Conservation (phyloP, 2,329 filamentous ascomycete genomes). For the Colletotrichum cordylinicola region DNA sequence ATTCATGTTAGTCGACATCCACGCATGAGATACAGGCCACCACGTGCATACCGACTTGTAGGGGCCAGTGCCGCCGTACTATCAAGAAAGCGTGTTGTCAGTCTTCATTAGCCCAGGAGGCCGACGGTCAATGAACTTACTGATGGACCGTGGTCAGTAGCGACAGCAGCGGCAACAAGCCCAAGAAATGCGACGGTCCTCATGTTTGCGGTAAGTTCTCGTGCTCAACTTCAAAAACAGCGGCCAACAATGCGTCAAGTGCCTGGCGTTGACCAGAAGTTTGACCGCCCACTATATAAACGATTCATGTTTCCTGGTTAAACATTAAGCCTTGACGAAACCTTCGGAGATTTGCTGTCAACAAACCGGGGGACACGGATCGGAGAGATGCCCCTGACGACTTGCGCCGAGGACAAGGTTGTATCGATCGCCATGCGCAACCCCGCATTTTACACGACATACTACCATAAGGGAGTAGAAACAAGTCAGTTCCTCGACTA, state of each 20-base stretch:
- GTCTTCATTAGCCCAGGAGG: rapidly evolving
- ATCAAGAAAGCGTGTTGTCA: background rate
- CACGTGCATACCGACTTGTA: background rate
- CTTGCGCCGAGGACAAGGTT: background rate
- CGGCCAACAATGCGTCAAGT: background rate
- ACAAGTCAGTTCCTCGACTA: background rate
- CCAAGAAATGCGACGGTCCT: background rate
- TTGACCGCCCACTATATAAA: background rate
- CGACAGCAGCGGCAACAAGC: background rate
- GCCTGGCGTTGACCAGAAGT: background rate
- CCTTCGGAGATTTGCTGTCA: background rate
- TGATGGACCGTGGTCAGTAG: background rate
- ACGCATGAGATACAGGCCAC: rapidly evolving
- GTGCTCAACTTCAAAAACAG: background rate
- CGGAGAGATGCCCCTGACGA: background rate
- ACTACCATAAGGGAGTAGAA: background rate
- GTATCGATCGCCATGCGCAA: background rate
- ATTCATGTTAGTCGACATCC: background rate
- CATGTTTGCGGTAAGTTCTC: background rate
- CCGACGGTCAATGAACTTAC: background rate
- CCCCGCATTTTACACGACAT: background rate
- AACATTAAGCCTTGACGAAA: background rate
- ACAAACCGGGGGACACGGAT: background rate
- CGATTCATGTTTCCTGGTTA: background rate
- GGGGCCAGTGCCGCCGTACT: slow-evolving; percentile 2